These are phyloP conservation scores for Gossypium schwendimanii DNA, from an alignment of 441 rosid genomes.

Conservation along the genomic window DNA sequence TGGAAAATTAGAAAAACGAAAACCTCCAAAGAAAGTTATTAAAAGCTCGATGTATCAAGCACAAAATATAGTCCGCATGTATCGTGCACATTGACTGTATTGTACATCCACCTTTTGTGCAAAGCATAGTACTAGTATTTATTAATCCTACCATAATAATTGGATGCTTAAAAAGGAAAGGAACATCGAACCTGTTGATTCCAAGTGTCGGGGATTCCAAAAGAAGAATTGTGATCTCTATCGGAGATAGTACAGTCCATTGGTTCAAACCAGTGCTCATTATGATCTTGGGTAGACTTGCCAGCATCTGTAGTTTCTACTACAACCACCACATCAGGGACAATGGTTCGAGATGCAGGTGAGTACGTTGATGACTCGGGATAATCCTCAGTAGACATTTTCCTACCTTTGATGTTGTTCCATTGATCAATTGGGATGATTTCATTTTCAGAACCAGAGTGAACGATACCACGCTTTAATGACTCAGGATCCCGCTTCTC, in stretches of 20 bases:
- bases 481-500: constrained; percentile 14
- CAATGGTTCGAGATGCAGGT: not conserved
- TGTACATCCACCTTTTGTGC: not conserved
- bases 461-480: not conserved
- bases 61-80: not conserved
- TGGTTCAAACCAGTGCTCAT: constrained; percentile 13
- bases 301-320: not conserved
- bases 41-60: not conserved
- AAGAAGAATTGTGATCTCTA: constrained; percentile 17
- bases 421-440: not conserved
- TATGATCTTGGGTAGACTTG: constrained; percentile 9
- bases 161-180: not conserved
- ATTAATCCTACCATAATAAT: not conserved
- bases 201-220: constrained; percentile 16
- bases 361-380: not conserved
- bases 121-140: not conserved
- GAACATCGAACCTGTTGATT: constrained; percentile 35
- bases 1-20: not conserved
- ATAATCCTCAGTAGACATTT: not conserved
- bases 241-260: not conserved
- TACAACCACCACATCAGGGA: constrained; percentile 2
- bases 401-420: not conserved
- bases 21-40: not conserved
- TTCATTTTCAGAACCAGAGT: not conserved
- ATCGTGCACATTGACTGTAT: no score